Conservation (phyloP, 495 filamentous ascomycete species). For the Penicillium cataractarum region DNA sequence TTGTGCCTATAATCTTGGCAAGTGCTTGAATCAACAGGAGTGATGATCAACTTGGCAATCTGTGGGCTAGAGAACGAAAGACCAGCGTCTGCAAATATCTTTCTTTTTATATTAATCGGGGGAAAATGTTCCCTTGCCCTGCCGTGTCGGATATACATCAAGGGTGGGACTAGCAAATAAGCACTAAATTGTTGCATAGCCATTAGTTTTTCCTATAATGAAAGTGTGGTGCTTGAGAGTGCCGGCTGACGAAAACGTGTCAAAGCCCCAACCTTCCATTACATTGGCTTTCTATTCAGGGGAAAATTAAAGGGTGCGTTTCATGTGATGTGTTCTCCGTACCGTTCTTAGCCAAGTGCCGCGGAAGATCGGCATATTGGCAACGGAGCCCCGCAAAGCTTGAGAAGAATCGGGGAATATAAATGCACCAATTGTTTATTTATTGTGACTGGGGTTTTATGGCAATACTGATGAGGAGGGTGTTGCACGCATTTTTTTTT, state of each 20-base stretch:
- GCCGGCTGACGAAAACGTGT: background rate
- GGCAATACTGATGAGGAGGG: background rate
- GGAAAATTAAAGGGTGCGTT: constrained; percentile 8
- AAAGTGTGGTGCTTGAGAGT: background rate
- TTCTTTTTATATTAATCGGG: background rate
- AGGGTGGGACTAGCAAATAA: background rate
- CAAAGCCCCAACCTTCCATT: background rate
- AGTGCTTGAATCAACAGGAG: background rate
- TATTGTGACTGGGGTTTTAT: background rate
- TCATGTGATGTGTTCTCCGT: background rate
- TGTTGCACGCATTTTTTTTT: background rate
- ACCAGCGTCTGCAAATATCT: background rate
- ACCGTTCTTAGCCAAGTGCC: constrained; percentile 11
- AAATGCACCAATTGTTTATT: constrained; percentile 3
- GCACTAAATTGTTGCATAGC: background rate
- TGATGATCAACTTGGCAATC: background rate
- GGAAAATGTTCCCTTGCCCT: background rate
- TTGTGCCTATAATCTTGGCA: constrained; percentile 4
- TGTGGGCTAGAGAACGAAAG: background rate
- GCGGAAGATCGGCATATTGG: constrained; percentile 5
- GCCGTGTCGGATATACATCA: background rate
- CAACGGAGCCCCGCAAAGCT: constrained; percentile 9
- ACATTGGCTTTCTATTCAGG: constrained; percentile 6
- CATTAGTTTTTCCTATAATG: constrained; percentile 2
- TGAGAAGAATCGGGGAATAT: constrained; percentile 7